Evolutionary conservation across 257 asterid species (phyloP), one percentile per base, ranked within the genome.

Genomic region (Solanum chilense): DNA sequence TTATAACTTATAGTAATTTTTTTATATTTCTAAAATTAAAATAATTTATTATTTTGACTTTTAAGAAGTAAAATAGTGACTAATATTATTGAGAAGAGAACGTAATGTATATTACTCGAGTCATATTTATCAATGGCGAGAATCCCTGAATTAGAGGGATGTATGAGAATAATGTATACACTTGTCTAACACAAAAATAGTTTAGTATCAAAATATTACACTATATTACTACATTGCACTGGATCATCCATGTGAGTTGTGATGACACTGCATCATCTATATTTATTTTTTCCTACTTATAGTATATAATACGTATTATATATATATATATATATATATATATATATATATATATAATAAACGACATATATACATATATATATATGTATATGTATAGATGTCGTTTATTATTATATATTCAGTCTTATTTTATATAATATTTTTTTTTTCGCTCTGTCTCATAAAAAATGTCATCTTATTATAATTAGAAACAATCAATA

Each of bases 401-500:
- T 71, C 10, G 45, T 33, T 33, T 33, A 33, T 52, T 52, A 18
- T 52, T 0, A 18, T 52, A 41, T 41, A 49, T 0, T 52, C 11
- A 1, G 5, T 56, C 1, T 23, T 56, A 18, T 18, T 52, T 52
- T 52, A 18, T 52, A 1, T 52, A 10, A 9, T 52, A 52, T 4
- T 1, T 3, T 52, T 52, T 9, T 16, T 52, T 0, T 52, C 6
- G 7, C 3, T 52, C 1, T 3, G 0, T 52, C 0, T 7, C 4
- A 52, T 52, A 52, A 52, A 18, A 0, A 52, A 18, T 52, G 20
- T 52, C 11, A 52, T 15, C 0, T 52, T 52, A 18, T 0, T 52
- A 52, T 18, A 0, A 18, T 52, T 52, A 18, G 11, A 0, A 52
- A 52, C n/a, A 52, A 52, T 37, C 7, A 37, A 5, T 37, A 37